A percentile compares a stretch with the other conserved stretches of the same genome.
Conservation (phyloP, 2,329 filamentous ascomycete genomes). For the Kalmusia sp. region DNA sequence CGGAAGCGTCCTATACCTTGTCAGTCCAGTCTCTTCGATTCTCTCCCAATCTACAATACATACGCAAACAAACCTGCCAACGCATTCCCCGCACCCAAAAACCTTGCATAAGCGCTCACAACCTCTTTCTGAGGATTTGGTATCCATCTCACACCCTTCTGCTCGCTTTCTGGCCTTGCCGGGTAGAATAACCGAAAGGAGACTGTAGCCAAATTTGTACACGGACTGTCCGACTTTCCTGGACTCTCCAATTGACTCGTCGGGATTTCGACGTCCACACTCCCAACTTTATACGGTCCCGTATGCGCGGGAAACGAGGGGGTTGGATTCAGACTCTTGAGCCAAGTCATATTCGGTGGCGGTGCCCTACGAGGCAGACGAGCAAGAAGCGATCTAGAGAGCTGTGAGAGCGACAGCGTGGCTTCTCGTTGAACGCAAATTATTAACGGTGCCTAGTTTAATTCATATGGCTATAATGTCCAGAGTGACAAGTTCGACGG, state of each 20-base stretch:
- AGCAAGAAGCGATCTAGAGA: slow-evolving; percentile 22
- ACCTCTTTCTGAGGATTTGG: slow-evolving; percentile 78
- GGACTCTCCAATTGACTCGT: slow-evolving; percentile 57
- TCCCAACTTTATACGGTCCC: slow-evolving; percentile 80
- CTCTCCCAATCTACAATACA: slow-evolving; percentile 11
- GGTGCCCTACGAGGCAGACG: slow-evolving; percentile 12
- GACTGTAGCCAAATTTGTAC: slow-evolving; percentile 67
- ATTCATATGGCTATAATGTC: too few species aligned
- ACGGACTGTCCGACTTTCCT: slow-evolving; percentile 61
- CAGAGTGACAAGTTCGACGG: not conserved
- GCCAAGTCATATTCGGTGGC: slow-evolving; percentile 46
- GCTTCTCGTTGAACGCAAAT: not conserved
- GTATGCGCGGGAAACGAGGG: slow-evolving; percentile 78
- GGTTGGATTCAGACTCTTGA: slow-evolving; percentile 66
- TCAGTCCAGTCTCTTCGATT: slow-evolving; percentile 6
- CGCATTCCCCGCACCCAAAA: slow-evolving; percentile 65
- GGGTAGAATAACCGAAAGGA: slow-evolving; percentile 87
- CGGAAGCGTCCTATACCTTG: slow-evolving; percentile 58
- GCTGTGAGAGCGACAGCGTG: slow-evolving; percentile 40
- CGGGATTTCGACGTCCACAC: slow-evolving; percentile 81
- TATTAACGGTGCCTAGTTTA: too few species aligned
- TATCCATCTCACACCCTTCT: slow-evolving; percentile 75
- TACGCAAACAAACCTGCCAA: slow-evolving; percentile 50
- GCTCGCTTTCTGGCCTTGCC: slow-evolving; percentile 40
- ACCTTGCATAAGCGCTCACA: slow-evolving; percentile 77